Evolutionary conservation across 306 rosid genomes (phyloP).

Genomic region (Cucumis cinereus): DNA sequence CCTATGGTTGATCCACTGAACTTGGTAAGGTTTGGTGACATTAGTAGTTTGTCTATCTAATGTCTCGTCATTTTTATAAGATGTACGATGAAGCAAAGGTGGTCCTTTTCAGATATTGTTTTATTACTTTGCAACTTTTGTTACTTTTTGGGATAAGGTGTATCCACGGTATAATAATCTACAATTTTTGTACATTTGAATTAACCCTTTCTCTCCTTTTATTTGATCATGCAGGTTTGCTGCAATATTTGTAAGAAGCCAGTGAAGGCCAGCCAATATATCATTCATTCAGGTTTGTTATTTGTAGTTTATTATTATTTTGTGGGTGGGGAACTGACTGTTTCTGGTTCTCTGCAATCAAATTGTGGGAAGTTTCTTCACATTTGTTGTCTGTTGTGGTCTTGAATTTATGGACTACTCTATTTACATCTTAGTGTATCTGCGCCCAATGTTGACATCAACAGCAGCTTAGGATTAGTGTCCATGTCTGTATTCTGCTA

Average conservation of each 20-base stretch:
- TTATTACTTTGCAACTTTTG: neutral
- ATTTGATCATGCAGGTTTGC: slow-evolving; percentile 54
- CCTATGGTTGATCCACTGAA: slow-evolving; percentile 66
- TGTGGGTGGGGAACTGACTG: neutral
- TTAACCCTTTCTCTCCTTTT: slow-evolving; percentile 11
- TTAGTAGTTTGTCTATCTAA: neutral
- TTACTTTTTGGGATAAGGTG: neutral
- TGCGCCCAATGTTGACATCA: neutral
- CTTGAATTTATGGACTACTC: neutral
- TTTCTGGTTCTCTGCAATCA: neutral
- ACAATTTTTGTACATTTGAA: neutral
- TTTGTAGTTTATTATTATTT: neutral
- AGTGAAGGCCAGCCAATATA: slow-evolving; percentile 67
- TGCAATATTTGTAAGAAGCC: slow-evolving; percentile 93
- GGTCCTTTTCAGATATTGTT: neutral
- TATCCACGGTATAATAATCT: neutral
- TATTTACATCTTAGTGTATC: neutral
- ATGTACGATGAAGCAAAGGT: neutral
- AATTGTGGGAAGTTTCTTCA: neutral
- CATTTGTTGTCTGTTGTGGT: neutral
- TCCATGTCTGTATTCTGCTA: neutral
- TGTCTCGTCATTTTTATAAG: neutral
- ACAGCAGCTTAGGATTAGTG: neutral
- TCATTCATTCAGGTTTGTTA: slow-evolving; percentile 69
- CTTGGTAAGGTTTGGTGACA: slow-evolving; percentile 44